phyloP scores from a whole-genome alignment of 306 rosid species.

The Quillaja saponaria region DNA sequence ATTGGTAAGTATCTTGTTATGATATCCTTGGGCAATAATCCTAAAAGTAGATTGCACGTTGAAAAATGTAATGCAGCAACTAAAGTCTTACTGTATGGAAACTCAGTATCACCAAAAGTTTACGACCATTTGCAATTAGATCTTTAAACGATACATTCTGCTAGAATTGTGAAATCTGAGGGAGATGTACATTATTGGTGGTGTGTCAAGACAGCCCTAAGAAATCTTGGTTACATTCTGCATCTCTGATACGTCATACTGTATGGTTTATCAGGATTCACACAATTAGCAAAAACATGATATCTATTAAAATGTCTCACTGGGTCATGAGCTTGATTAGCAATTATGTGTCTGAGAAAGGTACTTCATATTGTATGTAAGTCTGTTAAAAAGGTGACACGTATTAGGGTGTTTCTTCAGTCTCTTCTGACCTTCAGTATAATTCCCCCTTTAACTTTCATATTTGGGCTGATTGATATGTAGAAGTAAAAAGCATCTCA shows the following conservation, averaged over 20 bases:
- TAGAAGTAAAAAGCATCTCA: slow-evolving; percentile 10
- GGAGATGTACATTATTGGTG: neutral
- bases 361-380: neutral
- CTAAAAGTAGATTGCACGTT: slow-evolving; percentile 6
- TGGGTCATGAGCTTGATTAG: slow-evolving; percentile 15
- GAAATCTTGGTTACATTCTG: neutral
- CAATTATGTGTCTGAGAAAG: neutral
- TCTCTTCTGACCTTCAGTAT: slow-evolving; percentile 12
- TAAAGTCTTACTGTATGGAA: neutral
- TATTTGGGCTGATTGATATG: slow-evolving; percentile 16
- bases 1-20: slow-evolving; percentile 61
- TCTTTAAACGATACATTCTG: neutral
- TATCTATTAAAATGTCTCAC: neutral
- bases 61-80: slow-evolving; percentile 5
- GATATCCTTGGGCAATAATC: slow-evolving; percentile 15
- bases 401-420: slow-evolving; percentile 1
- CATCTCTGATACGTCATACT: too few species aligned
- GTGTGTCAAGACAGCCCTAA: neutral
- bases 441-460: slow-evolving; percentile 6
- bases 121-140: neutral
- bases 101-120: too few species aligned
- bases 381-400: neutral
- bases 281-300: neutral
- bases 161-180: slow-evolving; percentile 10
- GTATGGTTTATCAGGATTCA: too few species aligned